These are phyloP conservation scores for Clavispora vitiphila DNA, from an alignment of 805 yeast species.

Conservation along the genomic window DNA sequence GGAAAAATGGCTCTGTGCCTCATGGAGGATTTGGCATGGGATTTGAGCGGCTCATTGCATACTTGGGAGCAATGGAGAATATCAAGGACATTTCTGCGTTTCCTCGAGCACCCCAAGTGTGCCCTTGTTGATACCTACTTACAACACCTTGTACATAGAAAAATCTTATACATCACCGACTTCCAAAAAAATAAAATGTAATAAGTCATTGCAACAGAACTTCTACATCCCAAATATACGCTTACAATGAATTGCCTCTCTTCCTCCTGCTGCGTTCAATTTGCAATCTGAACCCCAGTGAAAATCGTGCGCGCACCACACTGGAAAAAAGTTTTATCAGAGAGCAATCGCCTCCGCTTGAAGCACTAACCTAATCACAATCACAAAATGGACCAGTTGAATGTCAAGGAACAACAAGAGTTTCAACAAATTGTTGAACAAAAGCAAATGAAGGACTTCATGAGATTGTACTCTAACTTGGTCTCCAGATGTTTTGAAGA, in stretches of 20 bases:
- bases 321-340: constrained; percentile 12
- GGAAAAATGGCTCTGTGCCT: constrained; percentile 78
- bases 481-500: constrained; percentile 97
- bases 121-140: constrained; percentile 25
- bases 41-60: constrained; percentile 76
- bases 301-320: background rate
- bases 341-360: constrained; percentile 1
- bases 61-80: constrained; percentile 68
- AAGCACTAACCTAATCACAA: background rate
- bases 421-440: constrained; percentile 93
- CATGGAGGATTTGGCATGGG: constrained; percentile 99
- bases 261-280: no score
- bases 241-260: no score
- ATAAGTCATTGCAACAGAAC: no score
- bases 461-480: constrained; percentile 90
- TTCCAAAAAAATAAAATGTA: no score
- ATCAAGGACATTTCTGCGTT: constrained; percentile 85
- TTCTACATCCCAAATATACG: no score
- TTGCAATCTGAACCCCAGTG: background rate
- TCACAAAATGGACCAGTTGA: constrained; percentile 80
- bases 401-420: constrained; percentile 93
- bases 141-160: background rate
- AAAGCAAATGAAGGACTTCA: constrained; percentile 98
- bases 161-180: no score
- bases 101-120: constrained; percentile 58